These are phyloP conservation scores for Coniophora puteana DNA, from an alignment of 1,284 basidiomycete genomes.

Conservation along the genomic window DNA sequence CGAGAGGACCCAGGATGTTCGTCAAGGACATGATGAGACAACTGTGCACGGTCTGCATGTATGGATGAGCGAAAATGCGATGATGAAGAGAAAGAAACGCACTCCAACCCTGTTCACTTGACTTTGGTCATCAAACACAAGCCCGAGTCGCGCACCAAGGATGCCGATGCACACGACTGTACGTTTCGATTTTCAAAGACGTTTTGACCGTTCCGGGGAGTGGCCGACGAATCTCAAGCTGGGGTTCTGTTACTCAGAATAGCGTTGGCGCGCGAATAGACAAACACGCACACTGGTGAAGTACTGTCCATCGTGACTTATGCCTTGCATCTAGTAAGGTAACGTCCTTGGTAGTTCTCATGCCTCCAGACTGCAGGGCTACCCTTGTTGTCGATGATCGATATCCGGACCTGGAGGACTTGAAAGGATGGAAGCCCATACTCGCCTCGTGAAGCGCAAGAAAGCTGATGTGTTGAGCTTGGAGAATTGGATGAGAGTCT, in stretches of 20 bases:
- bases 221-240: constrained; percentile 65
- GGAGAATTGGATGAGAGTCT: neutral
- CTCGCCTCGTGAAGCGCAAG: constrained; percentile 61
- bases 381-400: constrained; percentile 75
- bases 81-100: constrained; percentile 18
- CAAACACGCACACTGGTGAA: constrained; percentile 62
- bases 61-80: constrained; percentile 12
- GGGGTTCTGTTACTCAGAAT: constrained; percentile 1
- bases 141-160: neutral
- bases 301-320: constrained; percentile 75
- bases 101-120: constrained; percentile 77
- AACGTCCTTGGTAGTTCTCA: neutral
- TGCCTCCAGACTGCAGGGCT: constrained; percentile 6
- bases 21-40: constrained; percentile 83
- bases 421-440: constrained; percentile 21
- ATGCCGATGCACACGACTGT: constrained; percentile 51
- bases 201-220: constrained; percentile 63
- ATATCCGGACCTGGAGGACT: constrained; percentile 68
- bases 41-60: constrained; percentile 63
- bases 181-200: constrained; percentile 66
- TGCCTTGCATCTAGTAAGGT: constrained; percentile 6
- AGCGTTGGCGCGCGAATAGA: constrained; percentile 3
- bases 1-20: constrained; percentile 83
- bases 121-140: constrained; percentile 3
- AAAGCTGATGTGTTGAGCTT: constrained; percentile 50